Evolutionary conservation across 106 monocot species (phyloP), one percentile per base, ranked within the genome.

Genomic region (Apostasia shenzhenica): DNA sequence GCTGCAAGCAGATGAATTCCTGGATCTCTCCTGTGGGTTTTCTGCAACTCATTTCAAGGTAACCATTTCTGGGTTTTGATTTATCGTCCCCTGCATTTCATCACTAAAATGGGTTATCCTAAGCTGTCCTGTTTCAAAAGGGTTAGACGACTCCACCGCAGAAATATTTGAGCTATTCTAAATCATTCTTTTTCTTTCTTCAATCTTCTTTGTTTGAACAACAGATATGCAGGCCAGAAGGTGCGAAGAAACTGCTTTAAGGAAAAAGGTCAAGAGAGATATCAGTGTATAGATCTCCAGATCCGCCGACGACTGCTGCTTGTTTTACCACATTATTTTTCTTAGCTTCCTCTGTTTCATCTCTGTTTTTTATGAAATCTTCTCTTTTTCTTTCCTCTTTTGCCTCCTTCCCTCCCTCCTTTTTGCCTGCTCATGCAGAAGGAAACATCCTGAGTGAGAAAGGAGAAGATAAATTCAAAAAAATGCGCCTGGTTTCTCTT

Each of bases 41-140:
- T 95, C 95, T 67, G 90, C 88, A 58, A 91, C 81, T 41, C 84
- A 89, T 66, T 80, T 80, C 73, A 84, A 86, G 83, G 95, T 95
- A 59, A 26, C 61, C 57, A 61, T 74, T 4, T 48, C 4, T 62
- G n/a, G 45, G 6, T 61, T 65, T 11, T 37, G 2, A 14, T 63
- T 45, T 6, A 49, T 42, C 38, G 3, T 40, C 10, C 38, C 55
- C 8, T 67, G 9, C 8, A 56, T 69, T 53, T 53, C 37, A 10
- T 57, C 3, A 4, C 67, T 53, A 26, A 39, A 38, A 39, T 67
- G 51, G 39, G 38, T 14, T 42, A 42, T 42, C 45, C 41, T 13
- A 1, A 6, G 11, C 9, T 52, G 4, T 59, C 4, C 10, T 54
- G 53, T 65, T 55, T 49, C 48, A 62, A 41, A 76, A 86, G 82